These are phyloP conservation scores for Ustilago esculenta DNA, from an alignment of 1,284 basidiomycete species.

Conservation along the genomic window DNA sequence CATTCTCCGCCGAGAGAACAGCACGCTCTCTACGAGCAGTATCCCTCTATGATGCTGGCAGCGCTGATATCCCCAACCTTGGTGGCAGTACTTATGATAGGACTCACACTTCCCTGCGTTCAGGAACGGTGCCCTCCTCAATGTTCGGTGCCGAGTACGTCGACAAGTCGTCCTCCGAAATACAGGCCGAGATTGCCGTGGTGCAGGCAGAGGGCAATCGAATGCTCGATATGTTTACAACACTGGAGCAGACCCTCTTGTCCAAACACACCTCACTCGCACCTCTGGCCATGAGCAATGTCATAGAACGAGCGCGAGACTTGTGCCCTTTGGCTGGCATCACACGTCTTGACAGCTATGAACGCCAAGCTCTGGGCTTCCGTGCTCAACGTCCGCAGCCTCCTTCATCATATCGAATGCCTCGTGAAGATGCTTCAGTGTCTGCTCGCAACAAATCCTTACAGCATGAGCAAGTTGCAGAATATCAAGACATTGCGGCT, in stretches of 20 bases:
- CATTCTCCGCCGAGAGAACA: conserved; percentile 33
- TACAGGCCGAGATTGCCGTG: conserved; percentile 54
- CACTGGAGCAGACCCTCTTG: conserved; percentile 43
- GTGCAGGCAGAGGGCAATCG: conserved; percentile 52
- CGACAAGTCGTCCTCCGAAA: conserved; percentile 44
- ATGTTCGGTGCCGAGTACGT: conserved; percentile 51
- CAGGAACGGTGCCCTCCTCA: conserved; percentile 23
- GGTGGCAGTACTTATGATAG: neutral
- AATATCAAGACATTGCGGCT: conserved; percentile 6
- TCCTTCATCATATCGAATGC: conserved; percentile 28
- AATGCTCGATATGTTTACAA: conserved; percentile 45
- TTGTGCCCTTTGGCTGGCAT: conserved; percentile 13
- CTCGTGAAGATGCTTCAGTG: neutral
- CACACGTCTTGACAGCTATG: neutral
- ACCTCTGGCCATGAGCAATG: conserved; percentile 1
- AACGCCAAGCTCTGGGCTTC: neutral
- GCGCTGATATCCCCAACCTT: neutral
- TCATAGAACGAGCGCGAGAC: conserved; percentile 8
- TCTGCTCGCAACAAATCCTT: neutral
- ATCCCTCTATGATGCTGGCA: conserved; percentile 24
- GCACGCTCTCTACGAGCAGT: conserved; percentile 36
- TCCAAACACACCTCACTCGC: conserved; percentile 26
- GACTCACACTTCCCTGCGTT: conserved; percentile 15
- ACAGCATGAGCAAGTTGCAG: neutral
- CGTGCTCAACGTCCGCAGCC: conserved; percentile 6